Conservation (phyloP, 192 early-diverging fungal species). For the Lobosporangium transversale region DNA sequence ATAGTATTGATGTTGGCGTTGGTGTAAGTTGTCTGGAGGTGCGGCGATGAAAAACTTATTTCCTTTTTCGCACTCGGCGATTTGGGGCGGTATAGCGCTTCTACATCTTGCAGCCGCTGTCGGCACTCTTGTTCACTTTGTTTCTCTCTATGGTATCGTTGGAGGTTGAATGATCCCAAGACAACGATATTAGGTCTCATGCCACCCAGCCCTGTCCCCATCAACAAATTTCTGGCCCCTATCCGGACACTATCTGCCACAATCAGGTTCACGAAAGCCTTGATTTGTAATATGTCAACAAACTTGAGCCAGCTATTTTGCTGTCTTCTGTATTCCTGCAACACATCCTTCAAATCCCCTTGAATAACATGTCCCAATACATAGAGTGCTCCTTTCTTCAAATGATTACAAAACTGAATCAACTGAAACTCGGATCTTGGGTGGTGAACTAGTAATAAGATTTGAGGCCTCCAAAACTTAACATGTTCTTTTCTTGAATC, state of each 20-base stretch:
- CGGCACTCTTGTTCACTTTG: slow-evolving; percentile 9
- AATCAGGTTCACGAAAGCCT: slow-evolving; percentile 72
- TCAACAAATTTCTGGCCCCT: slow-evolving; percentile 66
- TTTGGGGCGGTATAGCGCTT: neutral
- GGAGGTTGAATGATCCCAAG: slow-evolving; percentile 65
- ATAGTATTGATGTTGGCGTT: slow-evolving; percentile 4
- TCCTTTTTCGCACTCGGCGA: neutral
- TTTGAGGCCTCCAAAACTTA: slow-evolving; percentile 80
- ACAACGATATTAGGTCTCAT: slow-evolving; percentile 77
- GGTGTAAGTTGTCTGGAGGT: neutral
- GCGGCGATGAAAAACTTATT: neutral
- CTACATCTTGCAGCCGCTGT: slow-evolving; percentile 1
- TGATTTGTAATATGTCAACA: slow-evolving; percentile 66
- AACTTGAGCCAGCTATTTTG: slow-evolving; percentile 69
- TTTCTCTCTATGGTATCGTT: slow-evolving; percentile 29
- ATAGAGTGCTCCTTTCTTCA: slow-evolving; percentile 78
- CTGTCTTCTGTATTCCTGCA: slow-evolving; percentile 61
- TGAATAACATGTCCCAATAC: slow-evolving; percentile 72
- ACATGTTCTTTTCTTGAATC: slow-evolving; percentile 73
- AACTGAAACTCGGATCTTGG: slow-evolving; percentile 64
- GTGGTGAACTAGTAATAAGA: slow-evolving; percentile 70
- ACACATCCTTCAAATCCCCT: slow-evolving; percentile 60
- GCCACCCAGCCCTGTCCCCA: slow-evolving; percentile 72
- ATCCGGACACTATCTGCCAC: slow-evolving; percentile 58
- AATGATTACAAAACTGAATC: slow-evolving; percentile 73